Conservation (phyloP, 148 eudicot genomes). For the Amaranthus hypochondriacus region DNA sequence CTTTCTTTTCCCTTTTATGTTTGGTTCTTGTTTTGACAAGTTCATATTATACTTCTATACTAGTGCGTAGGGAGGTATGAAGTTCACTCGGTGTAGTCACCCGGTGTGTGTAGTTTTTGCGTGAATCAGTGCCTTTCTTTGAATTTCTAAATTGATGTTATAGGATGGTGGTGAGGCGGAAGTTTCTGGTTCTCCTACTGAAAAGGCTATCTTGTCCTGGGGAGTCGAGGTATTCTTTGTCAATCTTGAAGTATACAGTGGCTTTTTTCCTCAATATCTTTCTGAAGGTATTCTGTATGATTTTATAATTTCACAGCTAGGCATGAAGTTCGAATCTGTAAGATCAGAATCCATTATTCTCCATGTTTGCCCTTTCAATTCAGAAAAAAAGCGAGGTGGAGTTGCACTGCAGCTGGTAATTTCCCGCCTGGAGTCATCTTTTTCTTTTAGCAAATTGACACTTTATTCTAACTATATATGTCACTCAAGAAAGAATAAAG, state of each 20-base stretch:
- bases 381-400: slow-evolving; percentile 88
- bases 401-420: slow-evolving; percentile 75
- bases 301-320: slow-evolving; percentile 41
- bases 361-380: slow-evolving; percentile 83
- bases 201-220: slow-evolving; percentile 85
- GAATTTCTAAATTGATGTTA: not conserved
- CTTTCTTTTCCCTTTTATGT: too few relatives aligned
- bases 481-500: too few relatives aligned
- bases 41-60: too few relatives aligned
- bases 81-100: too few relatives aligned
- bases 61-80: too few relatives aligned
- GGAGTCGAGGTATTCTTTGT: slow-evolving; percentile 56
- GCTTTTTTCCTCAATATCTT: too few relatives aligned
- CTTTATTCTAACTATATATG: too few relatives aligned
- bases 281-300: not conserved
- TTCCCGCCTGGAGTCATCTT: not conserved
- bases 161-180: slow-evolving; percentile 58
- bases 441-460: too few relatives aligned
- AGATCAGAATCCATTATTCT: slow-evolving; percentile 60
- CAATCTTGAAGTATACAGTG: not conserved
- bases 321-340: slow-evolving; percentile 75
- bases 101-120: not conserved
- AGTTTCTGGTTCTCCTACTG: slow-evolving; percentile 93
- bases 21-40: too few relatives aligned
- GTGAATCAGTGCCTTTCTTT: not conserved